A percentile compares a stretch with the other conserved stretches of the same genome.
These are phyloP conservation scores for Arxiozyma heterogenica DNA, from an alignment of 1,139 yeast genomes.

Conservation along the genomic window DNA sequence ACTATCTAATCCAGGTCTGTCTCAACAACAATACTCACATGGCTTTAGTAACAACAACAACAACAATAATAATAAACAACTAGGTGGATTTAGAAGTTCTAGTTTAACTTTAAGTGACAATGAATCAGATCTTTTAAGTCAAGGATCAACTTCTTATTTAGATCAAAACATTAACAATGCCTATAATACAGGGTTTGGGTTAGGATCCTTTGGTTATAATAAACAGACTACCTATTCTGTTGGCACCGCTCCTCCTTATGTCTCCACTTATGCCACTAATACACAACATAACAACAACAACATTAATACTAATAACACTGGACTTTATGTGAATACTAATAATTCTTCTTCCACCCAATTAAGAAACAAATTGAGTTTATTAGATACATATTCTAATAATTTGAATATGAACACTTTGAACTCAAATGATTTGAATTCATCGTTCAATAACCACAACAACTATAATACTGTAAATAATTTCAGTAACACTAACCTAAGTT, in stretches of 20 bases:
- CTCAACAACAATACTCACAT: slow-evolving; percentile 2
- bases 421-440: slow-evolving; percentile 2
- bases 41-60: slow-evolving; percentile 3
- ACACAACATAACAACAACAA: not conserved
- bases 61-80: slow-evolving; percentile 12
- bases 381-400: slow-evolving; percentile 1
- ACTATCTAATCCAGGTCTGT: slow-evolving; percentile 17
- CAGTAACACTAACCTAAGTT: slow-evolving; percentile 1
- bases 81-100: slow-evolving; percentile 29
- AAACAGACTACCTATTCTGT: slow-evolving; percentile 8
- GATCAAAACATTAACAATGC: slow-evolving; percentile 1
- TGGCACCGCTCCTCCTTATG: slow-evolving; percentile 14
- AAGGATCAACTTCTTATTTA: slow-evolving; percentile 2
- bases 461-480: not conserved
- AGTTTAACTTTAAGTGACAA: slow-evolving; percentile 23
- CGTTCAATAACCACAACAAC: not conserved
- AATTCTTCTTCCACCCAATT: not conserved
- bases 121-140: slow-evolving; percentile 19
- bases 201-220: not conserved
- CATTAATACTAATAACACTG: not conserved
- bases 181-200: not conserved
- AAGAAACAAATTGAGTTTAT: not conserved
- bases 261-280: slow-evolving; percentile 4
- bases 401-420: slow-evolving; percentile 1
- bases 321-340: not conserved